phyloP scores from a whole-genome alignment of 805 yeast genomes.

The Schizosaccharomyces japonicus region DNA sequence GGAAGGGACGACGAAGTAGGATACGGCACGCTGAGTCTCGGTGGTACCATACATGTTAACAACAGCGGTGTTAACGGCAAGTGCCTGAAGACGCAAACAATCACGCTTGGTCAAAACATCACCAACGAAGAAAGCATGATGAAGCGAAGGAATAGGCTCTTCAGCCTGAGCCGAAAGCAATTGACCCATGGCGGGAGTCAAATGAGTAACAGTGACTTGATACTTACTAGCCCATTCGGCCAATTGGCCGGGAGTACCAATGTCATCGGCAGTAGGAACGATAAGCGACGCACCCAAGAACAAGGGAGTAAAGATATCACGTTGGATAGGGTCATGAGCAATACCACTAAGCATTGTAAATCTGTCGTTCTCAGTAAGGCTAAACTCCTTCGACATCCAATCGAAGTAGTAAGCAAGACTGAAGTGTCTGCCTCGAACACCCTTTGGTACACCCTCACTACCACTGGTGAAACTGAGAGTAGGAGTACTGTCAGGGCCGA shows the following conservation, averaged over 20 bases:
- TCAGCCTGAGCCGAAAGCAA: conserved; percentile 84
- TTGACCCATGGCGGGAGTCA: conserved; percentile 99
- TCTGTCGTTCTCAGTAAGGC: conserved; percentile 51
- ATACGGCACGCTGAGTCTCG: conserved; percentile 95
- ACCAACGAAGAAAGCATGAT: conserved; percentile 95
- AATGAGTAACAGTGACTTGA: conserved; percentile 85
- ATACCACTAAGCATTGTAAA: conserved; percentile 97
- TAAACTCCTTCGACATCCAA: conserved; percentile 85
- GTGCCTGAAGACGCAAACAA: conserved; percentile 71
- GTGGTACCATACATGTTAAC: conserved; percentile 99
- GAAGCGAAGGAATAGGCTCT: conserved; percentile 59
- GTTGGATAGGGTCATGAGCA: conserved; percentile 97
- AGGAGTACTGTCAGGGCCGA: conserved; percentile 95
- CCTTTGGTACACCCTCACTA: conserved; percentile 94
- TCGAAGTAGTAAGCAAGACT: conserved; percentile 93
- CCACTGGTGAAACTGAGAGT: conserved; percentile 93
- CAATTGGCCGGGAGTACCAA: conserved; percentile 91
- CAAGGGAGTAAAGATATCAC: conserved; percentile 96
- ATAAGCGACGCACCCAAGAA: conserved; percentile 81
- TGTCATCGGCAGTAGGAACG: conserved; percentile 91
- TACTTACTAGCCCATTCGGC: conserved; percentile 92
- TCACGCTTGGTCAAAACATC: conserved; percentile 93
- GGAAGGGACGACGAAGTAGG: conserved; percentile 71
- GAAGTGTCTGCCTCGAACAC: conserved; percentile 93
- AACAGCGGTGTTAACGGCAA: conserved; percentile 71